Evolutionary conservation across 2,329 filamentous ascomycete species (phyloP).

Genomic region (Emmonsia crescens): DNA sequence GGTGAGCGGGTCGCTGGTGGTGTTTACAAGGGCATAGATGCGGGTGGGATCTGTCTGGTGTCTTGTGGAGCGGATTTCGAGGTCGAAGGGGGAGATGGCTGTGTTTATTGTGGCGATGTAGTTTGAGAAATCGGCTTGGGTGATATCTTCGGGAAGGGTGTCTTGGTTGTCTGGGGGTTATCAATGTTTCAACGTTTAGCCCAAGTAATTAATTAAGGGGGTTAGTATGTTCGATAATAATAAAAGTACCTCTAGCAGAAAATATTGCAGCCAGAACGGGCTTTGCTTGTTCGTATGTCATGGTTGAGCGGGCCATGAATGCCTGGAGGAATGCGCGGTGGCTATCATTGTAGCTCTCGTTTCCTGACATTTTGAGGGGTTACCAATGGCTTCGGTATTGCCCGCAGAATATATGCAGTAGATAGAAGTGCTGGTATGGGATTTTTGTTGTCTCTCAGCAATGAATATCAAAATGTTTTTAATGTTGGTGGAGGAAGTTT

Average conservation of each 20-base stretch:
- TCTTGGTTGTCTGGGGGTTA: slow-evolving; percentile 33
- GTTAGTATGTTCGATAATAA: too few species aligned
- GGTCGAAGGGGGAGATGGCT: slow-evolving; percentile 68
- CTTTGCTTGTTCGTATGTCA: slow-evolving; percentile 65
- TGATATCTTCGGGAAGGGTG: slow-evolving; percentile 52
- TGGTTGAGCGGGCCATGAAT: slow-evolving; percentile 63
- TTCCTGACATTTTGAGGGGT: slow-evolving; percentile 6
- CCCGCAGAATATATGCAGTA: not conserved
- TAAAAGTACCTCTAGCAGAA: slow-evolving; percentile 44
- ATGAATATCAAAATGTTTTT: not conserved
- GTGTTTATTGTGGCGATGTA: slow-evolving; percentile 62
- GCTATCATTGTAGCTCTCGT: slow-evolving; percentile 45
- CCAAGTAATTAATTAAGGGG: not conserved
- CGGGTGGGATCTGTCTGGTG: slow-evolving; percentile 55
- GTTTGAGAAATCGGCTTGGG: slow-evolving; percentile 53
- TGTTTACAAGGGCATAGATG: slow-evolving; percentile 81
- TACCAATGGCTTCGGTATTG: not conserved
- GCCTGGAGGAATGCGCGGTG: slow-evolving; percentile 88
- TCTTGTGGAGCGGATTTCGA: slow-evolving; percentile 66
- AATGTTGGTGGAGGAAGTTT: not conserved
- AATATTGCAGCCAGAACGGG: slow-evolving; percentile 67
- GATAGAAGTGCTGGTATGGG: not conserved
- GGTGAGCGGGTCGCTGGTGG: slow-evolving; percentile 69
- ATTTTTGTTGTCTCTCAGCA: not conserved
- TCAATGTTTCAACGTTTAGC: not conserved